Base-by-base conservation (phyloP, 2,329 filamentous ascomycete species). In the Elsinoe australis region DNA sequence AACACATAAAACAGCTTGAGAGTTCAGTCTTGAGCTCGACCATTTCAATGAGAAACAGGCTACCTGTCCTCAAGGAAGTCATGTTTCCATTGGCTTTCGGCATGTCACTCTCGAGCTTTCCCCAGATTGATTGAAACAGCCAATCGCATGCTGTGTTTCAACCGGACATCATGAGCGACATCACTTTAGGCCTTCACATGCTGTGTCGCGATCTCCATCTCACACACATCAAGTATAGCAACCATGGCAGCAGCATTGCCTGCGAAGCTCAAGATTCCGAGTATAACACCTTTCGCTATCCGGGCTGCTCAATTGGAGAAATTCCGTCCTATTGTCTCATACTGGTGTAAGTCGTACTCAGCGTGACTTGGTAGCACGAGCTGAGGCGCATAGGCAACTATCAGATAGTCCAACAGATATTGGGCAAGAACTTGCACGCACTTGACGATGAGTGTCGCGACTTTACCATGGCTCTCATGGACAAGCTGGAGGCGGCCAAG, bases 381-480 rank as follows among this genome's bases (percentile, higher is more conserved):
- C 33, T 38, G n/a, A 34, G 8, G 12, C 52, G 9, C 17, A 21
- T 21, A 92, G 87, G 85, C 65, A 83, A 94, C 61, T 95, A 92
- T 66, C 92, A 87, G 74, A 86, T 92, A 19, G 85, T 95, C 38
- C 88, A 96, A 60, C 86, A 94, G 62, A 94, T 98, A 56, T 79
- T 98, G 10, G 74, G 78, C 46, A 86, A 83, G 62, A 76, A 80
- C 35, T 78, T 96, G 32, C 90, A 96, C 68, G 82, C 76, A 51
- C 70, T 75, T 56, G 85, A 92, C 63, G 76, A 84, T 54, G 88
- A 90, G 61, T 83, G 84, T 58, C 80, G 86, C 59, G 68, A 75
- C 54, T 98, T 87, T 66, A 95, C 90, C 1, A 85, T 82, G 42
- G 74, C 74, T 19, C 71, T 96, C 57, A 92, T 98, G 81, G 89